Base-by-base conservation (phyloP, 495 filamentous ascomycete genomes). In the Echria macrotheca region DNA sequence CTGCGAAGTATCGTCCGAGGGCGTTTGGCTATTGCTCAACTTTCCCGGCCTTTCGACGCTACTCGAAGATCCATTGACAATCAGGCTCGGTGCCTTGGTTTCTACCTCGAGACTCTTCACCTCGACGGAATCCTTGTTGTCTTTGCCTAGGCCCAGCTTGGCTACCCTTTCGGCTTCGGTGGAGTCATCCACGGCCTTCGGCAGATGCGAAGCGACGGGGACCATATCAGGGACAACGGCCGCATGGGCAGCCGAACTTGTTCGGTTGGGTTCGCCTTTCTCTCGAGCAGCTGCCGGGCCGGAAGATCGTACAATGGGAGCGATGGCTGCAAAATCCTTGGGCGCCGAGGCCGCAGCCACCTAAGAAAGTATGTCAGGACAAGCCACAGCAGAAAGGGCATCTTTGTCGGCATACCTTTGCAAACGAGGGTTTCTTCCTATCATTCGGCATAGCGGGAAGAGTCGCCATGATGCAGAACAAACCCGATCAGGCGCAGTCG, bases 271-370 rank as follows among this genome's bases (percentile, higher is more conserved):
- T 11, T 52, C 49, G 24, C 39, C 31, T 38, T 31, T 54, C 3
- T 61, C 52, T 32, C 23, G 50, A 14, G 44, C 37, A 42, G 29
- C 14, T 10, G 44, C 23, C 11, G 37, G 12, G 4, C 23, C 48
- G 24, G 50, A 36, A 19, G 53, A 53, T 62, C 58, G 60, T 7
- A 64, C 50, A 45, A 61, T 37, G 22, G 64, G 44, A 37, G 61
- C 44, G 33, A 65, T 49, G 11, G 69, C 53, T 32, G 65, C 40
- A 52, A 67, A 63, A 46, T 70, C 70, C 56, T 72, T 76, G 23
- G 73, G 61, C 22, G 69, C 65, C 54, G 80, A 78, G 43, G 76
- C 75, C 54, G 75, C 78, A 32, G 80, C 78, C 33, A 55, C 47
- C 57, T 60, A n/a, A n/a, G n/a, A n/a, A n/a, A n/a, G n/a, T n/a